Percentiles rank a stretch among this genome's conserved stretches.
phyloP scores from a whole-genome alignment of 345 rosid genomes.

The Moricandia arvensis region DNA sequence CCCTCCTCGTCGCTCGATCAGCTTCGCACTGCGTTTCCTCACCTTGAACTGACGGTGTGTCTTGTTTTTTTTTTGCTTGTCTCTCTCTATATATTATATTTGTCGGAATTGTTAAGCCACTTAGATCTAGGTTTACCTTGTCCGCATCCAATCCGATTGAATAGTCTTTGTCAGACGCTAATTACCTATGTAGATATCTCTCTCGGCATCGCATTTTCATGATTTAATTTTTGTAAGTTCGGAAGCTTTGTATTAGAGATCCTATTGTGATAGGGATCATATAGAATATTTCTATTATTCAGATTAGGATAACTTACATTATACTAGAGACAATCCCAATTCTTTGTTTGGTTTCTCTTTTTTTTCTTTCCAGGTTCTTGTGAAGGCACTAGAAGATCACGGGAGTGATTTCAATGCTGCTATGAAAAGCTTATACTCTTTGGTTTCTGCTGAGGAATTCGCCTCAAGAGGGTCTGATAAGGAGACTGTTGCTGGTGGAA shows the following conservation, averaged over 20 bases:
- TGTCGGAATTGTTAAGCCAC: too few species aligned
- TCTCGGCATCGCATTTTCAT: neutral
- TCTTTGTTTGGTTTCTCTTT: neutral
- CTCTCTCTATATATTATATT: too few species aligned
- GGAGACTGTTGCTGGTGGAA: slow-evolving; percentile 31
- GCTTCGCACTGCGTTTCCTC: neutral
- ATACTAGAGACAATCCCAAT: too few species aligned
- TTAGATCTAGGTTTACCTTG: neutral
- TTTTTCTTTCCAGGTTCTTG: slow-evolving; percentile 48
- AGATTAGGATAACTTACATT: too few species aligned
- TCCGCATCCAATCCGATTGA: too few species aligned
- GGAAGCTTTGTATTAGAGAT: too few species aligned
- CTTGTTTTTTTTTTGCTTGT: neutral
- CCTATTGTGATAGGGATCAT: too few species aligned
- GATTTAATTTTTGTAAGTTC: too few species aligned
- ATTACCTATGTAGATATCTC: neutral
- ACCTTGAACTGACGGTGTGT: neutral
- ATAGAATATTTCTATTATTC: too few species aligned
- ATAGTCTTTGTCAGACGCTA: neutral
- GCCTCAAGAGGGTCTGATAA: slow-evolving; percentile 17
- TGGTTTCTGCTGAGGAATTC: slow-evolving; percentile 39
- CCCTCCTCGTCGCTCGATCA: neutral
- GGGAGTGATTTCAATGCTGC: slow-evolving; percentile 71
- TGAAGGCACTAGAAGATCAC: slow-evolving; percentile 67
- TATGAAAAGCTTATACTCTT: slow-evolving; percentile 56